Evolutionary conservation across 1,139 yeast species (phyloP).

Genomic region (Wickerhamomyces sp.): DNA sequence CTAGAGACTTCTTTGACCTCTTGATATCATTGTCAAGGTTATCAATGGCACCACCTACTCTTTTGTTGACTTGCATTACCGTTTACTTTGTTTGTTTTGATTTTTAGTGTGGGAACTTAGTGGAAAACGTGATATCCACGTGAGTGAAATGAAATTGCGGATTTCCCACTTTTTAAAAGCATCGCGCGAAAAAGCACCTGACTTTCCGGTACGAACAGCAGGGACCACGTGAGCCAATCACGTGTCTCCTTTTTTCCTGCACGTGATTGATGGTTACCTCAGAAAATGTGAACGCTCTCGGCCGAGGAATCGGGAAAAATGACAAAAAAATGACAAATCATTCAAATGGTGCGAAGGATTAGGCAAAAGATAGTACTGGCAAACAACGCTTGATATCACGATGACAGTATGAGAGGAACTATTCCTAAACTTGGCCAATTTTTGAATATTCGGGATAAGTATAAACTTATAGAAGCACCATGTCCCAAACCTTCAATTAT

Average conservation of each 20-base stretch:
- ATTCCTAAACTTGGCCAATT: not conserved
- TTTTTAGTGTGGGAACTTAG: too few species aligned
- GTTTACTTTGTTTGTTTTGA: too few species aligned
- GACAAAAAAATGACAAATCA: not conserved
- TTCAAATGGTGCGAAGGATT: slow-evolving; percentile 7
- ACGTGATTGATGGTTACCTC: too few species aligned
- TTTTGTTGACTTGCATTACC: slow-evolving; percentile 16
- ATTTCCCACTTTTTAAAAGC: slow-evolving; percentile 3
- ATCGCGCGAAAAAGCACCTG: slow-evolving; percentile 2
- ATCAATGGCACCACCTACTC: slow-evolving; percentile 6
- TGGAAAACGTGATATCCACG: slow-evolving; percentile 22
- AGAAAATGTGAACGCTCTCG: too few species aligned
- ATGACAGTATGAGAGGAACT: slow-evolving; percentile 14
- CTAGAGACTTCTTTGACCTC: slow-evolving; percentile 2
- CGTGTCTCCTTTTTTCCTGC: too few species aligned
- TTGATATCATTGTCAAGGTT: slow-evolving; percentile 3
- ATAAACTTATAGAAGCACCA: slow-evolving; percentile 10
- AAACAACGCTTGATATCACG: slow-evolving; percentile 8
- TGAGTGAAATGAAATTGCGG: slow-evolving; percentile 13
- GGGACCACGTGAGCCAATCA: slow-evolving; percentile 1
- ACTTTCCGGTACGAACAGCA: not conserved
- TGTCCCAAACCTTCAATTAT: slow-evolving; percentile 13
- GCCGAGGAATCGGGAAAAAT: too few species aligned
- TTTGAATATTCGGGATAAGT: slow-evolving; percentile 9
- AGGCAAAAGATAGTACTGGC: too few species aligned